Evolutionary conservation across 2,329 filamentous ascomycete genomes (phyloP).

Genomic region (Claviceps arundinis): DNA sequence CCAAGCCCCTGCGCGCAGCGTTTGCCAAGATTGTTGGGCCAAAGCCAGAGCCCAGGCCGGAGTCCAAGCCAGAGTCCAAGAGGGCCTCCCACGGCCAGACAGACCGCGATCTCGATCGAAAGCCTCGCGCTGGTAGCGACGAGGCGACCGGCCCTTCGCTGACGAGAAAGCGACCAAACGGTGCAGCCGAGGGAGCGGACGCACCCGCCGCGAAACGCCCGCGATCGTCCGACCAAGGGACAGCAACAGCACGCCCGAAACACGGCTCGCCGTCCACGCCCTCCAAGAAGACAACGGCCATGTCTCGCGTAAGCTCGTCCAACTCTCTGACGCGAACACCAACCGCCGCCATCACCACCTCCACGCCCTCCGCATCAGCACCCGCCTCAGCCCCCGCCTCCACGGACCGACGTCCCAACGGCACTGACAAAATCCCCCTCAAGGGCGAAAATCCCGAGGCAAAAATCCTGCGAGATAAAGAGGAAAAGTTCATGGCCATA

Average conservation of each 20-base stretch:
- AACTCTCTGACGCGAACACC: slow-evolving; percentile 40
- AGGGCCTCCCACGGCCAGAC: slow-evolving; percentile 20
- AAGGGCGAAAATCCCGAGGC: slow-evolving; percentile 13
- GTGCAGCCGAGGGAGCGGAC: slow-evolving; percentile 23
- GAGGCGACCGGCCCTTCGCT: slow-evolving; percentile 21
- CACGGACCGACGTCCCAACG: slow-evolving; percentile 17
- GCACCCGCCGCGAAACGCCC: slow-evolving; percentile 27
- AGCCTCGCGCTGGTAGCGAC: slow-evolving; percentile 28
- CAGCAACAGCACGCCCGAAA: slow-evolving; percentile 17
- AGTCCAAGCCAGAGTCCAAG: slow-evolving; percentile 23
- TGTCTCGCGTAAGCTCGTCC: slow-evolving; percentile 40
- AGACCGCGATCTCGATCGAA: slow-evolving; percentile 12
- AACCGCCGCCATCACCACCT: slow-evolving; percentile 28
- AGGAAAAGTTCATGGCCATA: slow-evolving; percentile 24
- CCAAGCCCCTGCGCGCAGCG: slow-evolving; percentile 30
- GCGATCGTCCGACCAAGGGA: slow-evolving; percentile 23
- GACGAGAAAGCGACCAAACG: slow-evolving; percentile 37
- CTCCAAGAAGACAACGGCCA: slow-evolving; percentile 35
- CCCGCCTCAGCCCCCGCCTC: slow-evolving; percentile 9
- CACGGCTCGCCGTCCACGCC: slow-evolving; percentile 35
- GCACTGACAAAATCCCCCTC: slow-evolving; percentile 16
- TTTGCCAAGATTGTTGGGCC: slow-evolving; percentile 32
- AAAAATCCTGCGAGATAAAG: slow-evolving; percentile 20
- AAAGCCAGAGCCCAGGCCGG: slow-evolving; percentile 20
- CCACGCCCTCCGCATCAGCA: slow-evolving; percentile 15